These are phyloP conservation scores for Fusarium ambrosium DNA, from an alignment of 2,329 filamentous ascomycete species.

Conservation along the genomic window DNA sequence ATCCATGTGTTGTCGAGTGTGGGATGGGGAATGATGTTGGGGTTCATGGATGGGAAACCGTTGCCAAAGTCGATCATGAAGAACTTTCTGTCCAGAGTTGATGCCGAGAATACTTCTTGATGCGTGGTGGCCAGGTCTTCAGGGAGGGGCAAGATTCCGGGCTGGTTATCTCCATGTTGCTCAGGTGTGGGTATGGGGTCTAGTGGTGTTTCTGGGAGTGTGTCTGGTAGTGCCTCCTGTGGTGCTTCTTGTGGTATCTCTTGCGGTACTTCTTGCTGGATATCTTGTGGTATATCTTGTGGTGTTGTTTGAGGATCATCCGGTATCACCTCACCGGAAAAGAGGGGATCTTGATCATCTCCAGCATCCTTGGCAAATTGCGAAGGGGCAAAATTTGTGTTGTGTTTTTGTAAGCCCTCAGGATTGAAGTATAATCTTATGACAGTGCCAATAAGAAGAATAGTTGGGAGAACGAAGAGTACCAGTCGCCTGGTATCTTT, in stretches of 20 bases:
- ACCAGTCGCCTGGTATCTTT: slow-evolving; percentile 50
- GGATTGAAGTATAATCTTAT: slow-evolving; percentile 38
- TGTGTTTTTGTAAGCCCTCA: slow-evolving; percentile 1
- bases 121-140: slow-evolving; percentile 39
- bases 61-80: slow-evolving; percentile 64
- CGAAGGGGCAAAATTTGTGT: slow-evolving; percentile 21
- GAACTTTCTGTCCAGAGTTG: slow-evolving; percentile 61
- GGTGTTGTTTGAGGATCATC: slow-evolving; percentile 4
- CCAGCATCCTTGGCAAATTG: slow-evolving; percentile 7
- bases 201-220: background rate
- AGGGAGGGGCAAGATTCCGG: slow-evolving; percentile 5
- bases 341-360: slow-evolving; percentile 2
- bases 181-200: background rate
- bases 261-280: background rate
- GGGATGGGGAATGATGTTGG: slow-evolving; percentile 71
- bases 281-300: background rate
- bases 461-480: slow-evolving; percentile 48
- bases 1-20: slow-evolving; percentile 61
- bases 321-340: background rate
- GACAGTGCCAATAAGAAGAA: slow-evolving; percentile 49
- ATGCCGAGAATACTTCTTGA: slow-evolving; percentile 60
- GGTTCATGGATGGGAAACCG: slow-evolving; percentile 60
- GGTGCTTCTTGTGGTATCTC: background rate
- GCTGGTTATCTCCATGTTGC: background rate
- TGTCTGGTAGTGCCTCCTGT: background rate